Base-by-base conservation (phyloP, 768 basidiomycete species). In the Lyophyllum atratum region DNA sequence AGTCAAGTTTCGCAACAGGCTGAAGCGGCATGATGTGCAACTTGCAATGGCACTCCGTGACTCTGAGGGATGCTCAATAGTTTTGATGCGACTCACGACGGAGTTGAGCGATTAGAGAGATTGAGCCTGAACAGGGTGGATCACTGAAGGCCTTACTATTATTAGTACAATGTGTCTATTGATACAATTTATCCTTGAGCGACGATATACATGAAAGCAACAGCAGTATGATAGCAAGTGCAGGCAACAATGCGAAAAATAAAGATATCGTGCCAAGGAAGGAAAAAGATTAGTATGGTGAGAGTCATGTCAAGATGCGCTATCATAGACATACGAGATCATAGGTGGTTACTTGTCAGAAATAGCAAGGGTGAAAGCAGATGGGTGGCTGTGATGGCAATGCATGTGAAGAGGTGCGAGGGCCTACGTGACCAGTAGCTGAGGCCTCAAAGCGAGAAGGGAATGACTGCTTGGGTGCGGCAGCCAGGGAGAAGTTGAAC, bases 271-370 rank as follows among this genome's bases (percentile, higher is more conserved):
- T 6, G 31, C 6, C 6, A 33, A 6, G 12, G 12, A 33, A 12
- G n/a, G n/a, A n/a, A n/a, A n/a, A 33, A 6, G 12, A 12, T 6
- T 33, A 33, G 6, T 6, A 33, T 6, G 31, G 31, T 12, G 31
- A 33, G 31, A 6, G 31, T n/a, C n/a, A 33, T 33, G 12, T 37
- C 34, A 61, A 60, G 59, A 56, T 64, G 54, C 62, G 54, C 62
- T 64, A 64, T 61, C 59, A 51, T 55, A 59, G 59, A 59, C 59
- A 58, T 58, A 45, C 26, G 48, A 7, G 21, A 28, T 6, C 46
- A 48, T 33, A 31, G 31, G 28, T n/a, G n/a, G 15, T 6, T n/a
- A 19, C 17, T 6, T 5, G 11, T 5, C 29, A 11, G 26, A 3
- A n/a, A n/a, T n/a, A n/a, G n/a, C n/a, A n/a, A n/a, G n/a, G n/a